phyloP scores from a whole-genome alignment of 208 protist genomes.

The Endotrypanum monterogeii region DNA sequence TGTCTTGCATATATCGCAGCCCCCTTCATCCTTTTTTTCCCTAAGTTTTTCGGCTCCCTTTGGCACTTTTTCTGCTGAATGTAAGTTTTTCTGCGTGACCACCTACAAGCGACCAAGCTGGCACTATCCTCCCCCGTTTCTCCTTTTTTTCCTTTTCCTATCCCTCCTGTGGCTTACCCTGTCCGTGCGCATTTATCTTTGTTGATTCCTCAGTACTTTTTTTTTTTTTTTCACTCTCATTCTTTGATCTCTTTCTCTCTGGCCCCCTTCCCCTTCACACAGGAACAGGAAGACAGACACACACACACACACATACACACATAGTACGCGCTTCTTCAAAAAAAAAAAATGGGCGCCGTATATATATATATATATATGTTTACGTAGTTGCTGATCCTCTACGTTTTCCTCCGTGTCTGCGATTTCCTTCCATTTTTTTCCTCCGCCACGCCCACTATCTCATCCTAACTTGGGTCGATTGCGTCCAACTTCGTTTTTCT shows the following conservation, averaged over 20 bases:
- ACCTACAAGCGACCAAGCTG: no score
- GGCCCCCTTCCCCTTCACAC: neutral
- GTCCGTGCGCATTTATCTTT: neutral
- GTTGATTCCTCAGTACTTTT: neutral
- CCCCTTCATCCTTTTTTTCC: neutral
- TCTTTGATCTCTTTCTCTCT: neutral
- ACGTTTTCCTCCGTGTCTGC: neutral
- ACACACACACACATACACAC: neutral
- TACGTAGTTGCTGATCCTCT: neutral
- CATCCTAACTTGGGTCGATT: no score
- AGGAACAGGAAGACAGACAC: neutral
- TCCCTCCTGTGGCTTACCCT: neutral
- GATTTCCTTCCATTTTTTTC: neutral
- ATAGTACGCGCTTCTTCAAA: neutral
- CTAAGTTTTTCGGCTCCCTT: neutral
- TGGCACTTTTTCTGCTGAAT: neutral
- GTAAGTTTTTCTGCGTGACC: neutral
- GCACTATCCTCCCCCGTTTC: neutral
- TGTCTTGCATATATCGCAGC: neutral
- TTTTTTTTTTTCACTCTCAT: neutral
- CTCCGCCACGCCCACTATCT: neutral
- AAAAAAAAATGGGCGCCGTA: no score
- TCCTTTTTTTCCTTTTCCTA: neutral
- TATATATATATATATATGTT: neutral
- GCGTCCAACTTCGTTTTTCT: neutral